phyloP scores from a whole-genome alignment of 176 grass and related monocot genomes.

The Aechmea fasciata region DNA sequence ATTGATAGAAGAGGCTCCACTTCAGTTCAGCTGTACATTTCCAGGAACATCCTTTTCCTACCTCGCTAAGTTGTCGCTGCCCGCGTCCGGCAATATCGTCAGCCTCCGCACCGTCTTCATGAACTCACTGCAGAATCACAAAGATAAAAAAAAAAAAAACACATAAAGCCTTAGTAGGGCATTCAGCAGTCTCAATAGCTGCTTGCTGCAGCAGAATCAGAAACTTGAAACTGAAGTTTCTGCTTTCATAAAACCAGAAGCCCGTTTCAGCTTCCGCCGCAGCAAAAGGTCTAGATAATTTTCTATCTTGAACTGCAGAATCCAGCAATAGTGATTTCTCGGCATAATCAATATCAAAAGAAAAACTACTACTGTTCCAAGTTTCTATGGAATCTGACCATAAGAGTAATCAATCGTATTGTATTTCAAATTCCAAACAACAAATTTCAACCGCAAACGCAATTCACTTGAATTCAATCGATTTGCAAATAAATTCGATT shows the following conservation, averaged over 20 bases:
- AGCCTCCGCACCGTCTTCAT: slow-evolving; percentile 66
- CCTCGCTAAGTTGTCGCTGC: slow-evolving; percentile 40
- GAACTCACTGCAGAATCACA: slow-evolving; percentile 66
- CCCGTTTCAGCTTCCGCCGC: too few relatives aligned
- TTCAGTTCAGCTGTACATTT: neutral
- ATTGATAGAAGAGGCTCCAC: neutral
- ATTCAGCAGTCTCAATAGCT: neutral
- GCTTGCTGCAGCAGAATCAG: neutral
- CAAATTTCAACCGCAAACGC: too few relatives aligned
- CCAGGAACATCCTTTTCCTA: slow-evolving; percentile 14
- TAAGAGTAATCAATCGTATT: neutral
- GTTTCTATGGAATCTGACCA: too few relatives aligned
- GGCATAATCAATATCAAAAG: too few relatives aligned
- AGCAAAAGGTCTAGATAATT: too few relatives aligned
- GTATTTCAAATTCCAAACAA: neutral
- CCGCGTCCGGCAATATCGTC: slow-evolving; percentile 52
- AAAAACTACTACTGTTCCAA: too few relatives aligned
- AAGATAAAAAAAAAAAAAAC: neutral
- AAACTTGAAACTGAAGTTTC: slow-evolving; percentile 8
- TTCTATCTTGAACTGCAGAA: too few relatives aligned
- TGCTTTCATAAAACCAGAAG: too few relatives aligned
- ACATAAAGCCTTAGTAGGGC: too few relatives aligned
- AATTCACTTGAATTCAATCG: too few relatives aligned
- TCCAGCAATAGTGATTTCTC: too few relatives aligned
- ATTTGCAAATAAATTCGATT: too few relatives aligned